phyloP scores from a whole-genome alignment of 2,329 filamentous ascomycete species.

The Aspergillus pseudoterreus region DNA sequence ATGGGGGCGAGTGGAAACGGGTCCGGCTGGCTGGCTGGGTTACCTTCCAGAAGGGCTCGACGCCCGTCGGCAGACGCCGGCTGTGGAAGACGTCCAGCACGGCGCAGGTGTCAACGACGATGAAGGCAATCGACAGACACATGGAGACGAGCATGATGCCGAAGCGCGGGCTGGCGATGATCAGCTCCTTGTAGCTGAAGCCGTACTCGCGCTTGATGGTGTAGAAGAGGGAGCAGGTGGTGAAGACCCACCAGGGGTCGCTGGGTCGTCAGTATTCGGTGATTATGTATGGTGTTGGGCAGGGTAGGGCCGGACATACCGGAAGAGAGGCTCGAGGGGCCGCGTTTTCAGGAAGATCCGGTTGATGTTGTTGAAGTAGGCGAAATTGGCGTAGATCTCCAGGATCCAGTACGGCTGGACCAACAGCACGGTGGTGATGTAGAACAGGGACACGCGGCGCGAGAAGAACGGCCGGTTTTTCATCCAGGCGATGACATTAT shows the following conservation, averaged over 20 bases:
- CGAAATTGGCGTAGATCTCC: slow-evolving; percentile 63
- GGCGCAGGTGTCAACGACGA: slow-evolving; percentile 58
- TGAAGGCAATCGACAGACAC: slow-evolving; percentile 58
- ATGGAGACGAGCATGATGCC: slow-evolving; percentile 60
- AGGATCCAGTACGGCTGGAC: slow-evolving; percentile 62
- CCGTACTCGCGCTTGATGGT: slow-evolving; percentile 62
- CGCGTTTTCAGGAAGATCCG: slow-evolving; percentile 53
- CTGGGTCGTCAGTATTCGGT: slow-evolving; percentile 21
- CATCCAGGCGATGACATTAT: slow-evolving; percentile 66
- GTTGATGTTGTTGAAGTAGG: slow-evolving; percentile 58
- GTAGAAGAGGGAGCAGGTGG: slow-evolving; percentile 57
- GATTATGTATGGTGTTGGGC: too few relatives aligned
- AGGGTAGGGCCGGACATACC: slow-evolving; percentile 30
- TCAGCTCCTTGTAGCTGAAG: slow-evolving; percentile 54
- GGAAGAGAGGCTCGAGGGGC: slow-evolving; percentile 58
- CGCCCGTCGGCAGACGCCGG: slow-evolving; percentile 46
- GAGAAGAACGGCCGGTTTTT: slow-evolving; percentile 61
- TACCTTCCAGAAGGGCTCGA: slow-evolving; percentile 63
- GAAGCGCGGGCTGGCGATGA: slow-evolving; percentile 61
- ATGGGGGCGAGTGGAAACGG: background rate
- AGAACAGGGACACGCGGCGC: slow-evolving; percentile 49
- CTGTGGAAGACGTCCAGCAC: slow-evolving; percentile 50
- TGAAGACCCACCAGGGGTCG: slow-evolving; percentile 68
- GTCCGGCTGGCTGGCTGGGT: background rate
- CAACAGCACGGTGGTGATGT: slow-evolving; percentile 57